Base-by-base conservation (phyloP, 441 rosid species). In the Arabidopsis hybrid region DNA sequence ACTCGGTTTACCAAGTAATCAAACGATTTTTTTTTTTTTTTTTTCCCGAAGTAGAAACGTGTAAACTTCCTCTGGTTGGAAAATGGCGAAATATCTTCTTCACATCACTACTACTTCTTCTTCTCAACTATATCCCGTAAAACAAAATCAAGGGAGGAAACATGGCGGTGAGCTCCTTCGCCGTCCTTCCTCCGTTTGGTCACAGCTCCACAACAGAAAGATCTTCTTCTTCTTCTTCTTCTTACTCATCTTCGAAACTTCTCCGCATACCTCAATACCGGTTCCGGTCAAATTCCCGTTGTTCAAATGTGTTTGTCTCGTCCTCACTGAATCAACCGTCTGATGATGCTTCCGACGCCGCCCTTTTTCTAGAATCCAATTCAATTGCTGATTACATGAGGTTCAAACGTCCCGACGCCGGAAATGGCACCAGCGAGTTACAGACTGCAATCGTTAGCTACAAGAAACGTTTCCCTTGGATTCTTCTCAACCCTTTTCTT, bases 301-400 rank as follows among this genome's bases (percentile, higher is more conserved):
- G 57, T 49, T 45, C 77, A 1, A 77, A 73, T 46, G 21, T 80
- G 13, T 46, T 60, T 10, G 71, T 85, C 42, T 60, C 81, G 31
- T 83, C 76, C 39, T 76, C 88, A 3, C 31, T 76, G 14, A 65
- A 56, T 18, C 84, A 66, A 38, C 17, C 65, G 32, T 21, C 71
- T 8, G 85, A 83, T 39, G 87, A 85, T 6, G 85, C 76, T 46
- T 85, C 92, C 3, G 71, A 84, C 46, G 71, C 87, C 18, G 83
- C 79, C 40, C 81, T 83, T 68, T 92, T 95, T 35, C 74, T 81
- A 18, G 75, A 71, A 63, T 81, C 72, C 83, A 88, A 84, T 65
- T 89, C 96, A 6, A 87, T 95, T 58, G 92, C 90, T 7, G 96
- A 92, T 85, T 89, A 86, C 86, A 80, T 92, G 98, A 87, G 97